Conservation (phyloP, 257 asterid species). For the Solanum corneliomulleri region DNA sequence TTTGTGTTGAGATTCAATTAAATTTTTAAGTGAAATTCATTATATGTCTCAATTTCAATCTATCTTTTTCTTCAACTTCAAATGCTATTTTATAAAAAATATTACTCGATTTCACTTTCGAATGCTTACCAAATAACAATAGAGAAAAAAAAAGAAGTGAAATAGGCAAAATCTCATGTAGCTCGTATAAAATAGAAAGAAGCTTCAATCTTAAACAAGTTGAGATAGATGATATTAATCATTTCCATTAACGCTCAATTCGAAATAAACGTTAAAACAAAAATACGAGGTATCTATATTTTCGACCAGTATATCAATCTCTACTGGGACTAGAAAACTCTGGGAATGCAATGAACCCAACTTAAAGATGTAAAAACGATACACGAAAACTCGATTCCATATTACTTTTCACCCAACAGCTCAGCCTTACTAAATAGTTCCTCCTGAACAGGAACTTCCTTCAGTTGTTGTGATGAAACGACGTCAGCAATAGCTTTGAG, state of each 20-base stretch:
- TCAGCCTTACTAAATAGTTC: conserved; percentile 57
- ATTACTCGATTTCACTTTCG: too few relatives aligned
- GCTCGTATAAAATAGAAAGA: neutral
- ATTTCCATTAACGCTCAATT: neutral
- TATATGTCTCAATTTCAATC: too few relatives aligned
- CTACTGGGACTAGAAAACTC: neutral
- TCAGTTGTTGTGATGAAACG: conserved; percentile 53
- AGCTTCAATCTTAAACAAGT: neutral
- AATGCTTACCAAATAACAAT: neutral
- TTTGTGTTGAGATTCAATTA: too few relatives aligned
- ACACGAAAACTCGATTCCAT: neutral
- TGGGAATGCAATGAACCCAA: neutral
- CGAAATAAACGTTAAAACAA: neutral
- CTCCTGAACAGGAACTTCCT: conserved; percentile 57
- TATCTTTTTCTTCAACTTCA: too few relatives aligned
- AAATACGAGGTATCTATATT: neutral
- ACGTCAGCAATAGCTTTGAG: conserved; percentile 54
- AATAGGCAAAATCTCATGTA: neutral
- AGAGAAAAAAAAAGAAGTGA: neutral
- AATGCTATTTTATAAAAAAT: too few relatives aligned
- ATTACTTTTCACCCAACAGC: conserved; percentile 29
- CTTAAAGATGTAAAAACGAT: neutral
- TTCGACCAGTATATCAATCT: neutral
- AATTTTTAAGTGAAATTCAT: too few relatives aligned
- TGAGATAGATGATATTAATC: neutral